Evolutionary conservation across 148 eudicot species (phyloP), one percentile per base, ranked within the genome.

Genomic region (Nyssa sinensis): DNA sequence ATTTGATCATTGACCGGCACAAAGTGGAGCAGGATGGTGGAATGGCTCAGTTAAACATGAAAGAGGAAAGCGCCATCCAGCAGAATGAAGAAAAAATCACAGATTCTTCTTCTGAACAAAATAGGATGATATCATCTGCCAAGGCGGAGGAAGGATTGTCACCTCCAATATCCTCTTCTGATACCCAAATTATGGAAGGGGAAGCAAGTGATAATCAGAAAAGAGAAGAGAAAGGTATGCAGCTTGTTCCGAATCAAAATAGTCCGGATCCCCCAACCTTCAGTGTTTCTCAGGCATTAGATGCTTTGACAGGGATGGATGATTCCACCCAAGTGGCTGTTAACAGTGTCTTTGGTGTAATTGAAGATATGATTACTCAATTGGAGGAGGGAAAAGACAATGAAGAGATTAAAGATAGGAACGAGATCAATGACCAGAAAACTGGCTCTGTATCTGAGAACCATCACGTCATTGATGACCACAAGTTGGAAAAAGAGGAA

Each of bases 261-360:
- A 76, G 39, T 65, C 30, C 82, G 62, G 81, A 77, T 67, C 62
- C 83, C 60, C 77, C 90, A 41, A 65, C 64, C 63, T 93, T 95
- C 78, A 77, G 61, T 75, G 91, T 89, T 75, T 73, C 97, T 77
- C 88, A 91, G 79, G 97, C 96, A 80, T 84, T 95, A 0, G 93
- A 89, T 77, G 89, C 94, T 70, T 84, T 95, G 53, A 78, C 93
- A 24, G 97, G 93, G 17, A 77, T 95, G 73, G 99, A 95, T 77
- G 98, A 95, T 84, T 93, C 99, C 28, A 95, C 98, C 30, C 99
- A 95, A 78, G 79, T 84, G 81, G 99, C 99, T 78, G 98, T 95
- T 71, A 91, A 89, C 68, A 93, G 93, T 78, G 96, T 95, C 4
- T 93, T 93, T 77, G 82, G 89, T 85, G 99, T 87, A 51, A 77